Evolutionary conservation across 169 alveolate species (phyloP).

Genomic region (Plasmodium knowlesi): DNA sequence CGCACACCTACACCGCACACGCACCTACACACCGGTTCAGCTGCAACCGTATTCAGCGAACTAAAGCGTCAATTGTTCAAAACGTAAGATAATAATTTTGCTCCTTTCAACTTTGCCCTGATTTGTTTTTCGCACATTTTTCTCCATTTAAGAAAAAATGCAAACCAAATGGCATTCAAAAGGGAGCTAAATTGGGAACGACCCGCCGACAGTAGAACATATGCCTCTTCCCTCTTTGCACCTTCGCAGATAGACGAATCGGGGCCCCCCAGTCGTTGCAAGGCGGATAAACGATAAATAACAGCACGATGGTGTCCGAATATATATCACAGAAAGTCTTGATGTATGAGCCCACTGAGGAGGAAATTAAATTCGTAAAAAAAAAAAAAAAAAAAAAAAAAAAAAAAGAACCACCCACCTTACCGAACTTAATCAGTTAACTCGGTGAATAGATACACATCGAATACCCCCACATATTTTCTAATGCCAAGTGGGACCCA

Average conservation of each 20-base stretch:
- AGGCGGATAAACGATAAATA: background rate
- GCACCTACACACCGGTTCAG: background rate
- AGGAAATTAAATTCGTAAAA: constrained; percentile 59
- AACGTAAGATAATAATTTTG: background rate
- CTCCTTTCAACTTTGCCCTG: background rate
- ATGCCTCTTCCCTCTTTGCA: background rate
- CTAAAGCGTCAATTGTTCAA: background rate
- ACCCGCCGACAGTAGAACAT: background rate
- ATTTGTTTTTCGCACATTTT: background rate
- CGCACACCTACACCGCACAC: background rate
- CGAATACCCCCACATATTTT: background rate
- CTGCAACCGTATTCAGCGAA: background rate
- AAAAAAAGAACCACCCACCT: background rate
- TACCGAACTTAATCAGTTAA: background rate
- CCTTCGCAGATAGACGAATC: background rate
- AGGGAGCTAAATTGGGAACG: background rate
- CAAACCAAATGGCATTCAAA: too few relatives aligned
- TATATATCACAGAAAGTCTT: constrained; percentile 14
- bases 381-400: background rate
- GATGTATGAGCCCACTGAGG: constrained; percentile 39
- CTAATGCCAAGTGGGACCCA: background rate
- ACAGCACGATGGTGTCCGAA: background rate
- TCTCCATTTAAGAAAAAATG: background rate
- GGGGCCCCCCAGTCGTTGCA: background rate
- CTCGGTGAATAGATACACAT: background rate